Conservation (phyloP, 352 stramenopile species). For the Pythium utonaiense region DNA sequence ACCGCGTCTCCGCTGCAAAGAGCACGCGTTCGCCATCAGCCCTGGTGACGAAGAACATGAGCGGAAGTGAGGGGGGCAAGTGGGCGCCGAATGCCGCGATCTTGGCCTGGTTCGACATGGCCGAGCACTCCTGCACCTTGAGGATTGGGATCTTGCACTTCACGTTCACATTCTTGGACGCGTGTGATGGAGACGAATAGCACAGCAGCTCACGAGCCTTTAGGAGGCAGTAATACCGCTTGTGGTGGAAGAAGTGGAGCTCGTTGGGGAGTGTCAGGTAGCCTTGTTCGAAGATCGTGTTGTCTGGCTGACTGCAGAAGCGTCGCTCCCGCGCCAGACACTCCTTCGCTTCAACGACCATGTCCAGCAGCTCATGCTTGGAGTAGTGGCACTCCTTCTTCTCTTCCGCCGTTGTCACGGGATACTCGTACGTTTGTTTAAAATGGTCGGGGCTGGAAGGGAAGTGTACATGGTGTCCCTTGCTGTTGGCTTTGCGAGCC, state of each 20-base stretch:
- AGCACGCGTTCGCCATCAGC: slow-evolving; percentile 59
- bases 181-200: slow-evolving; percentile 48
- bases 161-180: slow-evolving; percentile 37
- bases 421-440: slow-evolving; percentile 37
- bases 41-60: slow-evolving; percentile 72
- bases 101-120: slow-evolving; percentile 57
- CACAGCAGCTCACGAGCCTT: slow-evolving; percentile 36
- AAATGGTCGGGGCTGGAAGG: slow-evolving; percentile 24
- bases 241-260: slow-evolving; percentile 55
- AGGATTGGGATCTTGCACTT: slow-evolving; percentile 53
- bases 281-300: slow-evolving; percentile 69
- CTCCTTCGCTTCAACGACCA: slow-evolving; percentile 50
- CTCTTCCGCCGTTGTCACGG: slow-evolving; percentile 40
- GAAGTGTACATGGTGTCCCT: slow-evolving; percentile 51
- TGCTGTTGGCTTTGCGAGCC: slow-evolving; percentile 10
- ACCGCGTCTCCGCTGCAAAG: slow-evolving; percentile 43
- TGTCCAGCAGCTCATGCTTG: slow-evolving; percentile 44
- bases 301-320: slow-evolving; percentile 42
- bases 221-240: slow-evolving; percentile 67
- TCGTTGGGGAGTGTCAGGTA: slow-evolving; percentile 51
- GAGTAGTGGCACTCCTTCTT: slow-evolving; percentile 60
- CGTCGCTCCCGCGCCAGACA: slow-evolving; percentile 40
- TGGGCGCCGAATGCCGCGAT: slow-evolving; percentile 53
- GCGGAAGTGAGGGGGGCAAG: slow-evolving; percentile 39
- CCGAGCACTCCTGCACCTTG: slow-evolving; percentile 54